Percentiles rank a stretch among this genome's conserved stretches.
These are phyloP conservation scores for Melianthus villosus DNA, from an alignment of 441 rosid species.

Conservation along the genomic window DNA sequence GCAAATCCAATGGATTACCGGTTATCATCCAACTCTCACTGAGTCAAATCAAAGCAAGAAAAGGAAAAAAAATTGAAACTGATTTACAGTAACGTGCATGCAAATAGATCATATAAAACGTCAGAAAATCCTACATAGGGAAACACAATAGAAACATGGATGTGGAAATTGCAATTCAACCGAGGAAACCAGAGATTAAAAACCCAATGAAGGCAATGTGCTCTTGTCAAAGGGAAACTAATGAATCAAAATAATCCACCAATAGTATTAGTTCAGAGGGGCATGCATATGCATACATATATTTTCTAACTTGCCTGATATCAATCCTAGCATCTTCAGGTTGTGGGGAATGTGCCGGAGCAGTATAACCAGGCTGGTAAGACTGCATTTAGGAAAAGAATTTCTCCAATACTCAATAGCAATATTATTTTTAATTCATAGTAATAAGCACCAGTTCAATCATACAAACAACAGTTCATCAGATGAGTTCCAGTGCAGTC, in stretches of 20 bases:
- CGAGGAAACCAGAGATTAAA: no score
- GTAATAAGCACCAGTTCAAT: no score
- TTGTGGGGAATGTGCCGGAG: conserved; percentile 35
- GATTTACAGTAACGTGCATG: conserved; percentile 1
- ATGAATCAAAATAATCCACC: background rate
- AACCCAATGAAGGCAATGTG: no score
- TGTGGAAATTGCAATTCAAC: no score
- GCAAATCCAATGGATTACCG: conserved; percentile 49
- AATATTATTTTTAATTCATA: no score
- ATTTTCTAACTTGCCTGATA: conserved; percentile 45
- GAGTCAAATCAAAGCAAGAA: conserved; percentile 6
- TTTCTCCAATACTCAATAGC: conserved; percentile 6
- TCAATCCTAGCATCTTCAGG: conserved; percentile 39
- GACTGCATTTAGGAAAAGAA: conserved; percentile 21
- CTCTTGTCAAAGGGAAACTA: background rate
- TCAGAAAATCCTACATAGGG: no score
- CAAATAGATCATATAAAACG: background rate
- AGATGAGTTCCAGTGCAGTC: no score
- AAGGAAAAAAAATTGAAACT: conserved; percentile 4
- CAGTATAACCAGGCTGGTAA: conserved; percentile 51
- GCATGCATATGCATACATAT: background rate
- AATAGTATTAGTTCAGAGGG: conserved; percentile 1
- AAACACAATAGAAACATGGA: no score
- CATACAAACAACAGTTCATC: no score
- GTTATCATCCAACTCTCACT: conserved; percentile 45